Conservation (phyloP, 192 early-diverging fungal genomes). For the Dispira parvispora region DNA sequence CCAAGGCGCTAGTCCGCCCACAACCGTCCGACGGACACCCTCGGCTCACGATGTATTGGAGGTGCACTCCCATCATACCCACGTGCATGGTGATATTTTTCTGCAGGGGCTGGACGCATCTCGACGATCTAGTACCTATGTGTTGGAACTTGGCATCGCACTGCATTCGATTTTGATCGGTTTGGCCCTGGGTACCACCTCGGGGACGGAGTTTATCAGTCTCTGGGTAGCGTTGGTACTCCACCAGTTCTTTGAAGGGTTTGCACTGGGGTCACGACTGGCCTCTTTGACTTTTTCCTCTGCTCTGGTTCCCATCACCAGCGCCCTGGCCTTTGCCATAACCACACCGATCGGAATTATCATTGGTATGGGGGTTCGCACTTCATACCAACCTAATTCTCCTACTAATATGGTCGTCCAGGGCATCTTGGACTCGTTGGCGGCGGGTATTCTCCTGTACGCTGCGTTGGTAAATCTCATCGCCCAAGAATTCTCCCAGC, state of each 20-base stretch:
- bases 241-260: slow-evolving; percentile 63
- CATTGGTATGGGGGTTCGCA: slow-evolving; percentile 58
- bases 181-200: slow-evolving; percentile 42
- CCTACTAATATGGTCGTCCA: slow-evolving; percentile 36
- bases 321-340: slow-evolving; percentile 38
- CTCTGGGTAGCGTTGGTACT: slow-evolving; percentile 52
- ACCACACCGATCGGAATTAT: slow-evolving; percentile 67
- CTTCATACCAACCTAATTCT: slow-evolving; percentile 43
- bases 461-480: slow-evolving; percentile 56
- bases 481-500: slow-evolving; percentile 43
- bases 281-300: slow-evolving; percentile 25
- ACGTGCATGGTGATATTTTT: slow-evolving; percentile 19
- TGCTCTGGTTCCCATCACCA: slow-evolving; percentile 14
- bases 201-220: slow-evolving; percentile 31
- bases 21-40: neutral
- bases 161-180: slow-evolving; percentile 65
- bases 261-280: slow-evolving; percentile 60
- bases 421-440: slow-evolving; percentile 59
- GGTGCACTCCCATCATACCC: slow-evolving; percentile 4
- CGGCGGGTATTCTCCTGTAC: slow-evolving; percentile 69
- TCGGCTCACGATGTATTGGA: neutral
- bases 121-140: slow-evolving; percentile 37
- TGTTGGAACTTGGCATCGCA: slow-evolving; percentile 63
- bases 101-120: slow-evolving; percentile 13
- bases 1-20: neutral